A percentile compares a stretch with the other conserved stretches of the same genome.
Evolutionary conservation across 768 basidiomycete species (phyloP).

Genomic region (Lyophyllum decastes): DNA sequence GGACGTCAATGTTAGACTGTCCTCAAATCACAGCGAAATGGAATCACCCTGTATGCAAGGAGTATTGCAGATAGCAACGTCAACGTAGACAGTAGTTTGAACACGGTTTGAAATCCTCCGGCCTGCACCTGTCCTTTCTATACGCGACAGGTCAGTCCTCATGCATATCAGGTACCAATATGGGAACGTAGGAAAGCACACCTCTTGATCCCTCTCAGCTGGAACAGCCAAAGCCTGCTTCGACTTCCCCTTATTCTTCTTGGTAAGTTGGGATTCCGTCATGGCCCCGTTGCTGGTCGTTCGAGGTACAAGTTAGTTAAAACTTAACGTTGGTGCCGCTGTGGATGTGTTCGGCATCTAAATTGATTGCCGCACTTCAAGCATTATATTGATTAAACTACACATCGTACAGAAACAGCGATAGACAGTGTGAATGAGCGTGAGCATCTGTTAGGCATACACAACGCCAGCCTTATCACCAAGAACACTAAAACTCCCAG

Average conservation of each 20-base stretch:
- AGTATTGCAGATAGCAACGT: conserved; percentile 8
- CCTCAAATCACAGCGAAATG: not conserved
- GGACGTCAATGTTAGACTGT: not conserved
- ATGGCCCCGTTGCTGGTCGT: not conserved
- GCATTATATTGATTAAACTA: no score
- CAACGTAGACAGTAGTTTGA: conserved; percentile 6
- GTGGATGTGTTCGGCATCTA: not conserved
- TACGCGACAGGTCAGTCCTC: not conserved
- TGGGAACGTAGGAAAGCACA: not conserved
- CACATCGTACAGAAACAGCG: no score
- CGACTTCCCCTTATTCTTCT: conserved; percentile 10
- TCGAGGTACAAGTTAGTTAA: no score
- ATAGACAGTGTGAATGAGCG: no score
- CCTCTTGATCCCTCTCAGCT: not conserved
- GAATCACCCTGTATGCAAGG: conserved; percentile 14
- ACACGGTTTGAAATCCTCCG: not conserved
- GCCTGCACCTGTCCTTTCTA: conserved; percentile 1
- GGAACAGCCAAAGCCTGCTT: conserved; percentile 1
- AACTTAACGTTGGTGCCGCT: not conserved
- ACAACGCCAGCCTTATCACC: not conserved
- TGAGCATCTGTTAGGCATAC: no score
- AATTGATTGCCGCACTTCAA: not conserved
- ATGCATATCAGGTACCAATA: not conserved
- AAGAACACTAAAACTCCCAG: not conserved
- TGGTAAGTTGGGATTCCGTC: conserved; percentile 3